Conservation (phyloP, 305 asterid genomes). For the Fraxinus platypoda region DNA sequence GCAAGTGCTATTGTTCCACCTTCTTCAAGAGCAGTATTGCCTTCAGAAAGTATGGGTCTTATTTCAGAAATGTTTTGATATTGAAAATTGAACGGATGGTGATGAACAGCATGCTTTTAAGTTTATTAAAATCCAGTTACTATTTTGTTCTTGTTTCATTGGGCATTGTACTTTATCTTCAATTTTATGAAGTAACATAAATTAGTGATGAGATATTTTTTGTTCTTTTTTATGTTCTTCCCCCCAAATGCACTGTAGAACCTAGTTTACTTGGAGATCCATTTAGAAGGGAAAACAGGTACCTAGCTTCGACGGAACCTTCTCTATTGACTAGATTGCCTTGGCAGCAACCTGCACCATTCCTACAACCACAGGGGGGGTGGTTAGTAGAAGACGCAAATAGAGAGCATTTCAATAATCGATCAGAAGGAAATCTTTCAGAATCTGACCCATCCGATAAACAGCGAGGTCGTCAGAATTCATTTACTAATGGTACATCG, state of each 20-base stretch:
- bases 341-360: conserved; percentile 42
- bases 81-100: conserved; percentile 8
- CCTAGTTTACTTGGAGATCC: conserved; percentile 87
- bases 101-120: conserved; percentile 8
- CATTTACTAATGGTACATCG: conserved; percentile 39
- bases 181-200: conserved; percentile 1
- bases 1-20: conserved; percentile 52
- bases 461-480: conserved; percentile 48
- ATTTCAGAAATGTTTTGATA: background rate
- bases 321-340: conserved; percentile 63
- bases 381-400: conserved; percentile 53
- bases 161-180: conserved; percentile 8
- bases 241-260: conserved; percentile 42
- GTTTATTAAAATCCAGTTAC: conserved; percentile 1
- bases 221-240: conserved; percentile 12
- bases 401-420: conserved; percentile 43
- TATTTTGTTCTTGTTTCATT: conserved; percentile 4
- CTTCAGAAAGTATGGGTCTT: conserved; percentile 66
- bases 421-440: conserved; percentile 38
- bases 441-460: conserved; percentile 50
- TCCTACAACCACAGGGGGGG: conserved; percentile 61
- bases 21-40: conserved; percentile 44
- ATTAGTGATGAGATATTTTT: background rate
- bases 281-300: conserved; percentile 62
- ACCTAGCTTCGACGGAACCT: conserved; percentile 52